Conservation (phyloP, 1,139 yeast genomes). For the Magnusiomyces starmeri region DNA sequence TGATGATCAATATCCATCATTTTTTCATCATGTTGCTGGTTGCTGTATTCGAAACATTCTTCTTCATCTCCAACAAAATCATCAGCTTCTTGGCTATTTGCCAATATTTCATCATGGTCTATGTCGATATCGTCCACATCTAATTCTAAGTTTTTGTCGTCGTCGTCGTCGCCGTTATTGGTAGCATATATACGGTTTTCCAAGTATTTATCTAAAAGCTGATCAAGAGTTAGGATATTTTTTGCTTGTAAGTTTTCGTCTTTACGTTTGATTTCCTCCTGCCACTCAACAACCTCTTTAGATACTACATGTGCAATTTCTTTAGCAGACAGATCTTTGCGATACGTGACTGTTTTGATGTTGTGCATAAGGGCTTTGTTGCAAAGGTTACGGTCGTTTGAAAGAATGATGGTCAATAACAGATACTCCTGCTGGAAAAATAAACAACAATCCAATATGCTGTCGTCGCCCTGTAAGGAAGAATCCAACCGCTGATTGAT, state of each 20-base stretch:
- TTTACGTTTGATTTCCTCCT: background rate
- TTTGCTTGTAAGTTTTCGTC: background rate
- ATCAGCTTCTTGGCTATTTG: too few species aligned
- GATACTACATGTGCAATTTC: conserved; percentile 44
- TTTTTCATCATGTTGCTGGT: too few species aligned
- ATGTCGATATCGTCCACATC: too few species aligned
- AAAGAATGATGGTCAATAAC: conserved; percentile 50
- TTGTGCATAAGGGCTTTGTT: conserved; percentile 64
- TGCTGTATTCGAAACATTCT: too few species aligned
- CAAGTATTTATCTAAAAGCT: too few species aligned
- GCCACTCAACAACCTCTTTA: conserved; percentile 12
- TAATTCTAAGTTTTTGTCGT: too few species aligned
- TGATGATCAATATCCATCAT: too few species aligned
- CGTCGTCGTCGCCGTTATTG: too few species aligned
- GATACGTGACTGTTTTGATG: conserved; percentile 59
- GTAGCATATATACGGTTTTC: too few species aligned
- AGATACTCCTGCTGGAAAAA: conserved; percentile 44
- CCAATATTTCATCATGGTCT: too few species aligned
- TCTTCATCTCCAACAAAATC: too few species aligned
- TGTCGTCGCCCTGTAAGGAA: conserved; percentile 56
- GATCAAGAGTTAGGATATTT: too few species aligned
- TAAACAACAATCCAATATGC: conserved; percentile 78
- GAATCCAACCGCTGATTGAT: conserved; percentile 43
- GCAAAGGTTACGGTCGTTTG: conserved; percentile 81
- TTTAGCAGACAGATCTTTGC: conserved; percentile 52